Evolutionary conservation across 768 basidiomycete genomes (phyloP).

Genomic region (Mycena capillaripes): DNA sequence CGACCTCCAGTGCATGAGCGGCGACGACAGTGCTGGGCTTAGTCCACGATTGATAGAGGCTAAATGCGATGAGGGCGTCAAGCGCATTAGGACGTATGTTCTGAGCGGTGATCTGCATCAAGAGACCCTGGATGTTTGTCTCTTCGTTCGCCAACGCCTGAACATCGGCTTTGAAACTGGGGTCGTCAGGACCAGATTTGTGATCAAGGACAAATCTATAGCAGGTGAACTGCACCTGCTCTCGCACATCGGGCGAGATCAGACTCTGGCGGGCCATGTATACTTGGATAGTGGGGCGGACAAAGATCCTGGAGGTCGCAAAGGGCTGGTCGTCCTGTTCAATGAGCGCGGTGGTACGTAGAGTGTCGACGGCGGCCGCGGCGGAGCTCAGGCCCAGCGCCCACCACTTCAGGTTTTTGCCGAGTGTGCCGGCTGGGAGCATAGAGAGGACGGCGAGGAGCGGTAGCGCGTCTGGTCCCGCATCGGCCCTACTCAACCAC

Average conservation of each 20-base stretch:
- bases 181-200: conserved; percentile 19
- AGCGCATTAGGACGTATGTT: conserved; percentile 14
- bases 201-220: conserved; percentile 34
- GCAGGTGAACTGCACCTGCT: conserved; percentile 28
- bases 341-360: conserved; percentile 17
- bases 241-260: conserved; percentile 13
- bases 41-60: conserved; percentile 32
- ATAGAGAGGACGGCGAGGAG: too few species aligned
- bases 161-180: conserved; percentile 15
- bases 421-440: too few species aligned
- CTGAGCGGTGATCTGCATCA: conserved; percentile 28
- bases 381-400: too few species aligned
- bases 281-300: conserved; percentile 39
- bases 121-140: conserved; percentile 31
- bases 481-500: not conserved
- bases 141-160: conserved; percentile 14
- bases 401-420: too few species aligned
- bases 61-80: conserved; percentile 36
- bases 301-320: conserved; percentile 22
- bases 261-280: conserved; percentile 34
- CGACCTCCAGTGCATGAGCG: conserved; percentile 16
- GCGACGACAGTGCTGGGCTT: conserved; percentile 29
- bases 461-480: not conserved
- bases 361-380: conserved; percentile 15
- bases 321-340: conserved; percentile 7